Evolutionary conservation across 768 basidiomycete species (phyloP), one percentile per base, ranked within the genome.

Genomic region (Rhodotorula babjevae): DNA sequence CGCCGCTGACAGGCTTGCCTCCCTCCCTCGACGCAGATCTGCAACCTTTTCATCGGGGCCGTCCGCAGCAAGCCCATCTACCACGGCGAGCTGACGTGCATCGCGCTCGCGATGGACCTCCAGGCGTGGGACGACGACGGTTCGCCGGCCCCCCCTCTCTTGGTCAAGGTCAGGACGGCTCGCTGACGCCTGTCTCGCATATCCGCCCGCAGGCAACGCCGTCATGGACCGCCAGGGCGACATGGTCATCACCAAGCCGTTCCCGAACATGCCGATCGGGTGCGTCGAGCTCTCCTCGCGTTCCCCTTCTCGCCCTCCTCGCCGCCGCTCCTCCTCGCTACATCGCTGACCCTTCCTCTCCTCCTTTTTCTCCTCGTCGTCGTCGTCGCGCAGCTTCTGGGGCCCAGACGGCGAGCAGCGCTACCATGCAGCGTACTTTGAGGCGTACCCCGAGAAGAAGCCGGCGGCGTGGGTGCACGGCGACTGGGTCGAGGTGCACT

Each of bases 221-320:
- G 63, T 68, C 10, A 29, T 44, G 6, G 68, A 77, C 42, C 59
- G 63, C 21, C 75, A 78, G 36, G 79, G 79, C 29, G 72, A 78
- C 59, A 73, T 79, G 69, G 76, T 78, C 49, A 77, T 78, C 61
- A 61, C 63, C 31, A 70, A 72, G 61, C 77, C 79, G 1, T 74
- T 79, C 63, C 79, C 79, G 2, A 79, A 78, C 72, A 67, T 67
- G 68, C 79, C 79, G 3, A 60, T 79, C 42, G 65, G 66, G 53
- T 55, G 15, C 53, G 53, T 14, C 53, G 6, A n/a, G 12, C 4
- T 29, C 53, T 55, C n/a, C 53, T 12, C 53, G 10, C n/a, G 9
- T 5, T n/a, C 53, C 11, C n/a, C 11, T 11, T 46, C 44, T 46
- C 44, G 6, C 44, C 18, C 3, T 46, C 14, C 44, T 14, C 44